Evolutionary conservation across 2,329 filamentous ascomycete genomes (phyloP).

Genomic region (Penicillium fuscoglaucum): DNA sequence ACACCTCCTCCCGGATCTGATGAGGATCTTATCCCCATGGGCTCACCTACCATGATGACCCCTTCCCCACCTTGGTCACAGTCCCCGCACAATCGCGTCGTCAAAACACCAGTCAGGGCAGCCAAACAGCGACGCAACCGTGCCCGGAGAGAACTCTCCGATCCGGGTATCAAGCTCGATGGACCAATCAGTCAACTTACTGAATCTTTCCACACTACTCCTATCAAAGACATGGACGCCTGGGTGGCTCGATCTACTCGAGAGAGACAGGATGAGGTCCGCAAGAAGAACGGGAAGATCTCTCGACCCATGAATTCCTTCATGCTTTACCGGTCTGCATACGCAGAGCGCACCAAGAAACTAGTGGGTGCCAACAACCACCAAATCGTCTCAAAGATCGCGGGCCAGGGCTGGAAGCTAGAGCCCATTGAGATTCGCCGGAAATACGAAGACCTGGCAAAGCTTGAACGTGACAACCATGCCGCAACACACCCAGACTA

Average conservation of each 20-base stretch:
- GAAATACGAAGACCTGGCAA: conserved; percentile 76
- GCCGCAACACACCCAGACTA: conserved; percentile 82
- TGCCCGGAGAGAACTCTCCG: conserved; percentile 14
- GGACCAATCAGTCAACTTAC: conserved; percentile 33
- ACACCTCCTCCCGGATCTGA: conserved; percentile 29
- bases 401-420: conserved; percentile 80
- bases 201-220: conserved; percentile 49
- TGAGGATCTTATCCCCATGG: conserved; percentile 16
- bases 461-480: conserved; percentile 80
- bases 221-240: conserved; percentile 73
- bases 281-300: conserved; percentile 71
- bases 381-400: conserved; percentile 85
- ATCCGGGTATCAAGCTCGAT: conserved; percentile 13
- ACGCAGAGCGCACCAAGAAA: conserved; percentile 79
- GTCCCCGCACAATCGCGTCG: conserved; percentile 7
- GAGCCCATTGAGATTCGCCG: conserved; percentile 72
- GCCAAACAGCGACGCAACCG: conserved; percentile 8
- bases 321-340: conserved; percentile 94
- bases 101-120: conserved; percentile 13
- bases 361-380: conserved; percentile 87
- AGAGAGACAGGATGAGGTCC: conserved; percentile 65
- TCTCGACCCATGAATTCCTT: conserved; percentile 97
- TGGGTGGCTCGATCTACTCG: conserved; percentile 74
- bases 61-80: not conserved
- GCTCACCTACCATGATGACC: conserved; percentile 1